phyloP scores from a whole-genome alignment of 345 rosid genomes.

The Pugionium cornutum region DNA sequence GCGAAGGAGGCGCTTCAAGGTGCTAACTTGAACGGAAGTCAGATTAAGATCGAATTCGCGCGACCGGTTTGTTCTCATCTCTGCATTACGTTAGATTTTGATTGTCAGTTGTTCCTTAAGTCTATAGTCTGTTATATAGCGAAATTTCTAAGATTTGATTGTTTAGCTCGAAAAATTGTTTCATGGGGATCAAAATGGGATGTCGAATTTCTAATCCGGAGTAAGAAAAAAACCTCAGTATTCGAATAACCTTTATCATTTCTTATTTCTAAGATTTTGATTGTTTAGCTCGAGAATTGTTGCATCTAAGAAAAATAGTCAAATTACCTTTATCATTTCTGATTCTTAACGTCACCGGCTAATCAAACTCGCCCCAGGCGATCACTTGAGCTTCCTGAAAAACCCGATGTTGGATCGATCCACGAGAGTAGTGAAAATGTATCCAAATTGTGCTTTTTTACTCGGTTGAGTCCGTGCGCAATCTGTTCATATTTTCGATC shows the following conservation, averaged over 20 bases:
- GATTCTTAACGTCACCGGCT: neutral
- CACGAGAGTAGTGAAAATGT: slow-evolving; percentile 1
- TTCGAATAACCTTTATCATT: no score
- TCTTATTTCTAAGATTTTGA: no score
- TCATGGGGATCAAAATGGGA: no score
- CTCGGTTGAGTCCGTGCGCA: neutral
- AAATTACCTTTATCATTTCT: neutral
- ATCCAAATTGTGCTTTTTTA: neutral
- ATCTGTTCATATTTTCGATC: slow-evolving; percentile 6
- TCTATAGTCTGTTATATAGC: slow-evolving; percentile 8
- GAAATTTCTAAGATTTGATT: neutral
- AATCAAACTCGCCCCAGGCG: slow-evolving; percentile 3
- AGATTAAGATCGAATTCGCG: slow-evolving; percentile 89
- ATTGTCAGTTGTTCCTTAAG: neutral
- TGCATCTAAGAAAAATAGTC: neutral
- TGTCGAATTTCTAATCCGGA: neutral
- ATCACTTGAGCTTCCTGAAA: neutral
- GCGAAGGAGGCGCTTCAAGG: slow-evolving; percentile 87
- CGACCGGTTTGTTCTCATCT: slow-evolving; percentile 92
- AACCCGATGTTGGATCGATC: neutral
- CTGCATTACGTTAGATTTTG: slow-evolving; percentile 42
- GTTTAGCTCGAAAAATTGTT: neutral
- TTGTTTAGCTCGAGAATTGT: no score
- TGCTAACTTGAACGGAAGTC: slow-evolving; percentile 52
- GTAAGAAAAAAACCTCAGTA: neutral